These are phyloP conservation scores for Suillus bovinus DNA, from an alignment of 768 basidiomycete species.

Conservation along the genomic window DNA sequence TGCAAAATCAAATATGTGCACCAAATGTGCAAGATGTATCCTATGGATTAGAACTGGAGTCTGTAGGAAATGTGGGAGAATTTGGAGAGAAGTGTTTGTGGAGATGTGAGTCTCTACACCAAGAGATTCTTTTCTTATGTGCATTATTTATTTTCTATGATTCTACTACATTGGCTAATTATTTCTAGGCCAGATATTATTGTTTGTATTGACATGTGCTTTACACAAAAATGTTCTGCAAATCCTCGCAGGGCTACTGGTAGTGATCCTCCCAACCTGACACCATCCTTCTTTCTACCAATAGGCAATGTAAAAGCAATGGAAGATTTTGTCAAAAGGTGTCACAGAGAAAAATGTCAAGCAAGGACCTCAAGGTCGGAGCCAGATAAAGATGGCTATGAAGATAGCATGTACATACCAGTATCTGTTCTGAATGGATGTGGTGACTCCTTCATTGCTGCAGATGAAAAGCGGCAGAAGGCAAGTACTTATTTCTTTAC, in stretches of 20 bases:
- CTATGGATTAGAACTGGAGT: no score
- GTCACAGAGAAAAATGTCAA: not conserved
- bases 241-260: constrained; percentile 12
- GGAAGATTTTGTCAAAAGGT: constrained; percentile 6
- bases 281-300: not conserved
- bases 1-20: no score
- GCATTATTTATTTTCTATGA: not conserved
- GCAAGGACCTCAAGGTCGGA: not conserved
- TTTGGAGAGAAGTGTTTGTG: no score
- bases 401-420: constrained; percentile 28
- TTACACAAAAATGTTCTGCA: constrained; percentile 31
- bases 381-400: constrained; percentile 14
- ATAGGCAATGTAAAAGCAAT: not conserved
- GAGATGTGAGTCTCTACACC: no score
- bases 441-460: constrained; percentile 27
- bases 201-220: constrained; percentile 35
- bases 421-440: constrained; percentile 34
- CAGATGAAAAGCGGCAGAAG: constrained; percentile 16
- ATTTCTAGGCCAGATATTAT: constrained; percentile 24
- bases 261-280: constrained; percentile 4
- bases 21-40: no score
- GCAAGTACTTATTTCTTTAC: constrained; percentile 21
- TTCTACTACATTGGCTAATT: not conserved
- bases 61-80: no score
- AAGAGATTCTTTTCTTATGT: not conserved